Conservation (phyloP, 192 early-diverging fungal species). For the Podochytrium sp. region DNA sequence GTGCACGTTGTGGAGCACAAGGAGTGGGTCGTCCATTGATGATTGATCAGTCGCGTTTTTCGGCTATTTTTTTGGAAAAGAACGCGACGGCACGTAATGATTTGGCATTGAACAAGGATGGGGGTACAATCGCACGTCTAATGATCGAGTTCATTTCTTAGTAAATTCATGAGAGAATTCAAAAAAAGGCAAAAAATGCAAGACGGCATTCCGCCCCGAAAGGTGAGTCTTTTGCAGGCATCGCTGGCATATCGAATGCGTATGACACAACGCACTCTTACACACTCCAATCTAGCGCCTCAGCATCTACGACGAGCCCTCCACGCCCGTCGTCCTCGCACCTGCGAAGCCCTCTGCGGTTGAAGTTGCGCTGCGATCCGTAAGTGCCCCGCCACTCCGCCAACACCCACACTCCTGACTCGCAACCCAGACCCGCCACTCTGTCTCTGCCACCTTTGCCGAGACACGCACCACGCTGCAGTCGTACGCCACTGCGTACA, state of each 20-base stretch:
- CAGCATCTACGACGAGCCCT: slow-evolving; percentile 15
- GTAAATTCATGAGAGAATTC: no score
- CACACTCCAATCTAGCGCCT: not conserved
- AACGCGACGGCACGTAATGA: no score
- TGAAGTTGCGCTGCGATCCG: slow-evolving; percentile 7
- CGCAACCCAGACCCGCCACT: not conserved
- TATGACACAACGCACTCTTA: not conserved
- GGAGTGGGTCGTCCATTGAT: no score
- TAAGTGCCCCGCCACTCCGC: not conserved
- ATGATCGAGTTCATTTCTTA: no score
- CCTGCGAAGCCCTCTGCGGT: not conserved
- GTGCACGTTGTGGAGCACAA: no score
- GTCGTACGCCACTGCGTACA: not conserved
- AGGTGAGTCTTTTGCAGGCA: not conserved
- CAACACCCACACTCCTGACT: not conserved
- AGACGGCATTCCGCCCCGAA: not conserved
- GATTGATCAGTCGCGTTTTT: no score
- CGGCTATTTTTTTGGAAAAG: no score
- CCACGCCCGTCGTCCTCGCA: not conserved
- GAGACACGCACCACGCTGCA: not conserved
- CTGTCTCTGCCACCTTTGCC: not conserved
- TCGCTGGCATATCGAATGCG: not conserved
- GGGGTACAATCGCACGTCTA: no score
- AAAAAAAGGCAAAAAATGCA: not conserved
- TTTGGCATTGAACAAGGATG: no score